Conservation (phyloP, 306 rosid genomes). For the Prosopis cineraria region DNA sequence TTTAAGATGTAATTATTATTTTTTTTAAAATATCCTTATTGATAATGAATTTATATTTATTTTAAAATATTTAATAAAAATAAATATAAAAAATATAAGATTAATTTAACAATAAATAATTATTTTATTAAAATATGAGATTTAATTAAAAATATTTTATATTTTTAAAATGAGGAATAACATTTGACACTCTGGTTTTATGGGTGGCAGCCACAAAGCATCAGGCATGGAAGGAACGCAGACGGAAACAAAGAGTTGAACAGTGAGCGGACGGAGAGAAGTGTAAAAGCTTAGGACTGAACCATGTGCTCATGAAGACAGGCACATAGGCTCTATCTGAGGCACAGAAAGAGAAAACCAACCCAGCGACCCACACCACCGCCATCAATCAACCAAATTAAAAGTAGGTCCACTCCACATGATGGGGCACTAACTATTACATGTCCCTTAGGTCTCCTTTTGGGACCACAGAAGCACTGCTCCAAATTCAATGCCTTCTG, state of each 20-base stretch:
- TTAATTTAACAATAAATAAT: too few species aligned
- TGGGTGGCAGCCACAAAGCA: not conserved
- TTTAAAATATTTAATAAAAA: too few species aligned
- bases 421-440: not conserved
- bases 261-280: not conserved
- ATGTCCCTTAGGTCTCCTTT: not conserved
- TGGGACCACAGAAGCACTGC: constrained; percentile 2
- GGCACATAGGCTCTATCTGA: not conserved
- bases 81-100: too few species aligned
- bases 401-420: constrained; percentile 1
- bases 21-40: too few species aligned
- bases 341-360: not conserved
- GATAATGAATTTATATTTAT: too few species aligned
- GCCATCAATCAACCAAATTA: not conserved
- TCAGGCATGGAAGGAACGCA: not conserved
- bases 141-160: too few species aligned
- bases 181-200: not conserved
- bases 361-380: not conserved
- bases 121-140: too few species aligned
- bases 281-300: not conserved
- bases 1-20: too few species aligned
- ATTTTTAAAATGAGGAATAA: too few species aligned
- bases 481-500: constrained; percentile 4
- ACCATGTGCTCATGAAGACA: not conserved
- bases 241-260: not conserved